phyloP scores from a whole-genome alignment of 129 eudicot genomes.

The Centrapalus pauciflorus region DNA sequence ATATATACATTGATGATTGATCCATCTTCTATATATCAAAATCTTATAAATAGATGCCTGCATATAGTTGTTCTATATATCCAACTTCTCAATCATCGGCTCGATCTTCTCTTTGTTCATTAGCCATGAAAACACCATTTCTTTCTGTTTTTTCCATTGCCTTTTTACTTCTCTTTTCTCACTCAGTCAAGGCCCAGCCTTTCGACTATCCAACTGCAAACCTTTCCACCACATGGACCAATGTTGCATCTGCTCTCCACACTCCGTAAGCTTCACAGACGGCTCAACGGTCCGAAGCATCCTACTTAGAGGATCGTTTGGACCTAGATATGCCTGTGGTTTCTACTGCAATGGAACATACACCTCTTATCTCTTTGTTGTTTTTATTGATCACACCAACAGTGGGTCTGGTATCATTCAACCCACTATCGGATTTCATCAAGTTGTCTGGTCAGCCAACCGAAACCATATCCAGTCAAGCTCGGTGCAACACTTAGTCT shows the following conservation, averaged over 20 bases:
- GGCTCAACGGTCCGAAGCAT: constrained; percentile 38
- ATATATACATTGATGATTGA: too few species aligned
- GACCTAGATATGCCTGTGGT: constrained; percentile 44
- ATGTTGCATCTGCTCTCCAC: constrained; percentile 18
- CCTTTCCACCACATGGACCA: constrained; percentile 44
- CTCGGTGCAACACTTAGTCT: constrained; percentile 27
- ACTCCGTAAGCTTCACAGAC: constrained; percentile 24
- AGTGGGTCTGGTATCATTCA: constrained; percentile 19
- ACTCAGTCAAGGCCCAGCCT: constrained; percentile 13
- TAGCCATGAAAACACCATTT: constrained; percentile 13
- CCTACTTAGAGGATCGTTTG: constrained; percentile 44
- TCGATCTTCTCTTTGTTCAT: constrained; percentile 7
- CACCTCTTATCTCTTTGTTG: constrained; percentile 33
- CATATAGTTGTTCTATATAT: neutral
- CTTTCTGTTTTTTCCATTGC: neutral
- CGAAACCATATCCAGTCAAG: constrained; percentile 33
- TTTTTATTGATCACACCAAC: constrained; percentile 46
- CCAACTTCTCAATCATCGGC: too few species aligned
- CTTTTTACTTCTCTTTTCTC: constrained; percentile 10
- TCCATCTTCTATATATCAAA: neutral
- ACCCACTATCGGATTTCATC: constrained; percentile 34
- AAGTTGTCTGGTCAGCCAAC: constrained; percentile 42
- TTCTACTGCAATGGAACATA: constrained; percentile 47
- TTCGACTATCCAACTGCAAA: constrained; percentile 49
- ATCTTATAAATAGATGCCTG: constrained; percentile 9